A percentile compares a stretch with the other conserved stretches of the same genome.
These are phyloP conservation scores for Solanum piurae DNA, from an alignment of 257 asterid genomes.

Conservation along the genomic window DNA sequence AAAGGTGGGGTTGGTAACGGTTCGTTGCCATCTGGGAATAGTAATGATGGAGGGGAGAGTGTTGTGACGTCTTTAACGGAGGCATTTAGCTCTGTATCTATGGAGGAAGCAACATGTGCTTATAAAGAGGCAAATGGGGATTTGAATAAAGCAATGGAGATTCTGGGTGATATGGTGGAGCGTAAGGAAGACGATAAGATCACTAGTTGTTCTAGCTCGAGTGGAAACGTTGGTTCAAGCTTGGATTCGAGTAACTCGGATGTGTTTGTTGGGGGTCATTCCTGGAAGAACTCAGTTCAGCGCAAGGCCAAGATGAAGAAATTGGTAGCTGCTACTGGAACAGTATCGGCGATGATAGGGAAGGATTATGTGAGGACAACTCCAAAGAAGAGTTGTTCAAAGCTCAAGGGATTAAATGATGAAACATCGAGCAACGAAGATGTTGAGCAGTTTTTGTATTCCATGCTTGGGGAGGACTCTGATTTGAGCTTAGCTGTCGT, in stretches of 20 bases:
- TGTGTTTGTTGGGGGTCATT: conserved; percentile 20
- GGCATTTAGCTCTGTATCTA: conserved; percentile 37
- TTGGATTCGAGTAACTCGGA: conserved; percentile 44
- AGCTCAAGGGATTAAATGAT: conserved; percentile 24
- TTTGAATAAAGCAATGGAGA: conserved; percentile 38
- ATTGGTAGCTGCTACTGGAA: conserved; percentile 71
- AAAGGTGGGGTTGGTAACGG: conserved; percentile 9
- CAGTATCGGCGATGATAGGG: conserved; percentile 60
- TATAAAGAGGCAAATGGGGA: conserved; percentile 37
- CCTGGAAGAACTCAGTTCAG: conserved; percentile 21
- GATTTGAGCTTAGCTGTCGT: conserved; percentile 61
- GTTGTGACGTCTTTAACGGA: conserved; percentile 24
- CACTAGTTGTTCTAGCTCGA: conserved; percentile 57
- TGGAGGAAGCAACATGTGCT: conserved; percentile 44
- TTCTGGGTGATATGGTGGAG: conserved; percentile 15
- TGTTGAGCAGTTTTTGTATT: conserved; percentile 65
- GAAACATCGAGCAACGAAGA: conserved; percentile 48
- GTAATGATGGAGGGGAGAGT: conserved; percentile 10
- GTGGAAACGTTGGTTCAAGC: conserved; percentile 51
- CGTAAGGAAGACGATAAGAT: conserved; percentile 51
- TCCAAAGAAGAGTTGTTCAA: conserved; percentile 39
- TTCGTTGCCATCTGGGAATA: background rate
- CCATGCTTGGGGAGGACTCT: conserved; percentile 74
- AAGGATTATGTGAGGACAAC: conserved; percentile 75
- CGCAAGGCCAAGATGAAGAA: conserved; percentile 46